Conservation (phyloP, 805 yeast species). For the Suhomyces emberorum region DNA sequence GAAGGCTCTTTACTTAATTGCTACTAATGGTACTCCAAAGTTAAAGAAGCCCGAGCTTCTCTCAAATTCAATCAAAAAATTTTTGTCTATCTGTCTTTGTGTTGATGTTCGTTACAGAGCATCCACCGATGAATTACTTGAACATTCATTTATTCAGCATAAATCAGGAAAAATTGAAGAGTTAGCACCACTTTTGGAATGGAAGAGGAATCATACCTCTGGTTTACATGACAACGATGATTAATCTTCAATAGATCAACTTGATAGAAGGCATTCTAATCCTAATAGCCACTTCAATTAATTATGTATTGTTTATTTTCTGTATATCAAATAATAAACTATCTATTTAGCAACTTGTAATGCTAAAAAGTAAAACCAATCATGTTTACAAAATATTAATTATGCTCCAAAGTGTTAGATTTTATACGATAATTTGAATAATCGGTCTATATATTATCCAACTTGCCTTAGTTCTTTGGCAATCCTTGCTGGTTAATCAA, state of each 20-base stretch:
- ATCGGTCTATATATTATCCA: no score
- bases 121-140: constrained; percentile 78
- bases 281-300: no score
- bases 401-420: no score
- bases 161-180: constrained; percentile 60
- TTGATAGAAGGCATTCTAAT: no score
- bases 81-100: constrained; percentile 85
- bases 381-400: no score
- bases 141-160: constrained; percentile 64
- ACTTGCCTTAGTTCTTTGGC: constrained; percentile 51
- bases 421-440: no score
- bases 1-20: constrained; percentile 89
- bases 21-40: constrained; percentile 93
- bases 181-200: constrained; percentile 57
- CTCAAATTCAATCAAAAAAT: constrained; percentile 75
- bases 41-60: constrained; percentile 65
- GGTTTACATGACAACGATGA: constrained; percentile 3
- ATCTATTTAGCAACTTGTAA: no score
- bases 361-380: no score
- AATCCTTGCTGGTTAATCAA: constrained; percentile 59
- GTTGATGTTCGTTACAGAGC: constrained; percentile 94
- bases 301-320: background rate
- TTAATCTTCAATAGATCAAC: background rate
- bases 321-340: no score
- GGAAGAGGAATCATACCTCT: constrained; percentile 26